phyloP scores from a whole-genome alignment of 768 basidiomycete genomes.

The Phaeolepiota aurea region DNA sequence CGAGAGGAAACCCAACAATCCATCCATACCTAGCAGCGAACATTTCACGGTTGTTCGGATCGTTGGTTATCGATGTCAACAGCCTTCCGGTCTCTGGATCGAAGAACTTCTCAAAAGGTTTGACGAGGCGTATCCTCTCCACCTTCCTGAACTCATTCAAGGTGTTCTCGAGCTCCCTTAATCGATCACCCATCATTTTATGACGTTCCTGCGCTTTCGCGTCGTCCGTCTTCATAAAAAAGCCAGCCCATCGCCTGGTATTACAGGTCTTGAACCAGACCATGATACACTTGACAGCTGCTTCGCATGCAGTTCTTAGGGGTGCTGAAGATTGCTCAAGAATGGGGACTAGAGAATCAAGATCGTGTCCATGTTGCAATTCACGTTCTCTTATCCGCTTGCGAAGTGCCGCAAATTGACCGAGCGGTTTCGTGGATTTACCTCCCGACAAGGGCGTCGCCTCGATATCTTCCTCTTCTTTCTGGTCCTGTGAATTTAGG shows the following conservation, averaged over 20 bases:
- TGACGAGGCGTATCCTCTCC: conserved; percentile 25
- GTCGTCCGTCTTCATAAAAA: conserved; percentile 17
- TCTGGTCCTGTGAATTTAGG: conserved; percentile 16
- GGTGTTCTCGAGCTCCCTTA: conserved; percentile 16
- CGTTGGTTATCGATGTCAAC: conserved; percentile 9
- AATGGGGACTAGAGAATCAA: conserved; percentile 32
- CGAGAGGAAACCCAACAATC: background rate
- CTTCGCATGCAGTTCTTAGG: conserved; percentile 23
- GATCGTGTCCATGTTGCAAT: conserved; percentile 29
- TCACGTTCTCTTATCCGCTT: conserved; percentile 23
- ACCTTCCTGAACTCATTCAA: conserved; percentile 24
- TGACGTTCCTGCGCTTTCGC: conserved; percentile 16
- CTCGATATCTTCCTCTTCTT: conserved; percentile 11
- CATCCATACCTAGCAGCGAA: conserved; percentile 31
- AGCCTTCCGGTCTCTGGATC: conserved; percentile 24
- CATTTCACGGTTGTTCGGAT: conserved; percentile 15
- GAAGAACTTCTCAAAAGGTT: conserved; percentile 33
- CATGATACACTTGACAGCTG: conserved; percentile 11
- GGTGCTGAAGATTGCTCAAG: conserved; percentile 24
- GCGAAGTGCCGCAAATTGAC: conserved; percentile 21
- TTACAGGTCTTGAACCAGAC: conserved; percentile 31
- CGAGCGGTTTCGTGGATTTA: conserved; percentile 7
- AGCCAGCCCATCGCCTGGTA: conserved; percentile 21
- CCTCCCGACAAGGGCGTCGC: conserved; percentile 1
- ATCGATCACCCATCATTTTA: conserved; percentile 13